These are phyloP conservation scores for Fragilaria radians DNA, from an alignment of 108 stramenopile genomes.

Conservation along the genomic window DNA sequence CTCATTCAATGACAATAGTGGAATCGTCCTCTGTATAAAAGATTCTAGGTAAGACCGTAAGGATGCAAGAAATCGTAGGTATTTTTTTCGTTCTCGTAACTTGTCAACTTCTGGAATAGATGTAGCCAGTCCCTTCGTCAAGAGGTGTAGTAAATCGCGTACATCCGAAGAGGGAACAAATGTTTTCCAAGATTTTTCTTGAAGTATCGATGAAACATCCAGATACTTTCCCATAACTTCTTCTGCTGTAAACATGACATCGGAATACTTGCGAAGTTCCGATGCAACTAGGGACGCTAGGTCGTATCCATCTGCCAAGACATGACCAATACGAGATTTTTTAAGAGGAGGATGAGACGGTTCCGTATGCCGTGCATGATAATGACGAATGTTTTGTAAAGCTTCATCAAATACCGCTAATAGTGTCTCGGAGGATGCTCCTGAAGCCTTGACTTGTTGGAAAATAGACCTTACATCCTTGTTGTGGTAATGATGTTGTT, in stretches of 20 bases:
- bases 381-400: conserved; percentile 51
- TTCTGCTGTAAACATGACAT: conserved; percentile 37
- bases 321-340: conserved; percentile 55
- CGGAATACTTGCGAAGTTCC: background rate
- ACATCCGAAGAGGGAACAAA: conserved; percentile 6
- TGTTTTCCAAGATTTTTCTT: conserved; percentile 1
- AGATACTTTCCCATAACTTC: conserved; percentile 81
- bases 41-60: conserved; percentile 56
- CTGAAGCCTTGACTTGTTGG: background rate
- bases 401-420: conserved; percentile 47
- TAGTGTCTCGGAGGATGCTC: background rate
- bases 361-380: conserved; percentile 55
- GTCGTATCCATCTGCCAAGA: conserved; percentile 78
- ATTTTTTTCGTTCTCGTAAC: conserved; percentile 67
- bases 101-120: conserved; percentile 46
- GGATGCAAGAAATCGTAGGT: conserved; percentile 53
- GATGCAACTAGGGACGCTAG: conserved; percentile 35
- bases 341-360: conserved; percentile 21
- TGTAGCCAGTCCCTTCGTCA: conserved; percentile 22
- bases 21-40: conserved; percentile 59
- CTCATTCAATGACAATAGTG: conserved; percentile 48
- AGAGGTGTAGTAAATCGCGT: background rate
- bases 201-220: conserved; percentile 48
- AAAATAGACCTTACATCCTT: conserved; percentile 5
- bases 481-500: too few species aligned